Base-by-base conservation (phyloP, 768 basidiomycete genomes). In the Pisolithus microcarpus region DNA sequence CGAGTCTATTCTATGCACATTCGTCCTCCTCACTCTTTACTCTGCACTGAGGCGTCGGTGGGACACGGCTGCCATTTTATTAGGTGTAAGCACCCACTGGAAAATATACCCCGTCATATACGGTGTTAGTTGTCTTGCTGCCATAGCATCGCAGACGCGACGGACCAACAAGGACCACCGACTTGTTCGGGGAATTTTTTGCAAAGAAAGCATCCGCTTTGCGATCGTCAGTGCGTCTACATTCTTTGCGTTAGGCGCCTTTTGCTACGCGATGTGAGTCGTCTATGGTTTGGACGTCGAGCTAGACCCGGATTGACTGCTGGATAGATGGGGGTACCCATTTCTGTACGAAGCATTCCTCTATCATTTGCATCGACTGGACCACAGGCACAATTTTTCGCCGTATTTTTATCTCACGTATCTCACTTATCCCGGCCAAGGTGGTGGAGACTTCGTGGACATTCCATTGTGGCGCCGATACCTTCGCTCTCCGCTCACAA, bases 331-430 rank as follows among this genome's bases (percentile, higher is more conserved):
- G 94, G 96, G 96, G 16, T 75, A 86, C 56, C 85, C 95, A 0
- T 96, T 98, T 72, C 68, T 98, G 18, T 75, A 87, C 50, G 88
- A 98, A 64, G 84, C 96, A 1, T 98, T 92, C 66, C 74, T 98
- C 13, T 98, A 98, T 65, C 96, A 98, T 58, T 70, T 91, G 9
- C 80, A 85, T 56, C 81, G 96, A 18, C 81, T 90, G 18, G 96
- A 99, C 68, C 94, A 98, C 60, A 86, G 95, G 50, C 96, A 98
- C 69, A 99, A 99, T 66, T 98, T 99, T 69, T 93, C 94, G 6
- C 90, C 92, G 0, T 96, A 97, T 71, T 98, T 96, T 69, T 97
- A 98, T 65, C 82, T 87, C 31, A 91, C 87, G 37, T 97, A 98
- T 66, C 81, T 98, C 49, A 84, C 84, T 0, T 87, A 93, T 60